Base-by-base conservation (phyloP, 257 asterid species). In the Catharanthus roseus region DNA sequence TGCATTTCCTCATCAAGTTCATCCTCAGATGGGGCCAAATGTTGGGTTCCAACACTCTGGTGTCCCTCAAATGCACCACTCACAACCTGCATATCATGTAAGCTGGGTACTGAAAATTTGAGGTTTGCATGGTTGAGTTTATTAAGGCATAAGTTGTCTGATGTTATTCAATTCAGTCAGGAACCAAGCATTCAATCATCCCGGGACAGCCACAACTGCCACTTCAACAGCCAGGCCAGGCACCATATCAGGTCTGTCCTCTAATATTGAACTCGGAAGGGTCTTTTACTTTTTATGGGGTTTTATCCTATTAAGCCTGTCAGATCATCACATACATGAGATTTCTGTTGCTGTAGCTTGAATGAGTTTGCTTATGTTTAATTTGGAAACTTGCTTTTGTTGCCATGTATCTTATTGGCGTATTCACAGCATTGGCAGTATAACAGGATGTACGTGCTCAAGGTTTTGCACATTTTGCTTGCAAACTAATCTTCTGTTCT, bases 11-110 rank as follows among this genome's bases (percentile, higher is more conserved):
- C 97, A 86, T 85, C 96, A 85, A 82, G 78, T 74, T 74, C 92
- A 86, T 79, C 70, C 86, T 80, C 96, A 89, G 74, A 79, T 83
- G 87, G 96, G 96, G 26, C 81, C 82, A 33, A 87, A 78, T 74
- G 33, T 82, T 76, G 91, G 96, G 74, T 90, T 80, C 75, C 96
- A 83, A 75, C 97, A 90, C 67, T 80, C 90, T 72, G 82, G 87
- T 70, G 86, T 88, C 69, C 86, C 83, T 23, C 99, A 87, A 84
- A 69, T 85, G 83, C 96, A 86, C 75, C 95, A 83, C 85, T 84
- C 96, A 9, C 97, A 89, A 77, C 91, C 88, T 65, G 68, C 81
- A 72, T 95, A 84, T 82, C 96, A 89, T 82, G 97, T 91, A 86
- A 88, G 95, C 72, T 79, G 55, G 29, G 26, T 12, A 42, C 16